Percentiles rank a stretch among this genome's conserved stretches.
Conservation (phyloP, 805 yeast species). For the Saccharomycopsis fibuligera region DNA sequence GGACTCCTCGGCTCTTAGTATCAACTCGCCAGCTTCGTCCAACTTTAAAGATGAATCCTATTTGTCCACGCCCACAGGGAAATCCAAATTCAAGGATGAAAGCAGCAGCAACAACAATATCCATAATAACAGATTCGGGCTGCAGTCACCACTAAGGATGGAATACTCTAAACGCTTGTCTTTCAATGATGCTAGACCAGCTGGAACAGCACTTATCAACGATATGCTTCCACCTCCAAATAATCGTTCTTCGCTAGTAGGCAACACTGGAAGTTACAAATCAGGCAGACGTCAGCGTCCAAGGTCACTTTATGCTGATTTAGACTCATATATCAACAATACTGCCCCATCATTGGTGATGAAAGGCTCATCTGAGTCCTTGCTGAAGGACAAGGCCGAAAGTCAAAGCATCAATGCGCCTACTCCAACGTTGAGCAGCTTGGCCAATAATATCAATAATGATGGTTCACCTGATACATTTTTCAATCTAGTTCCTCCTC, state of each 20-base stretch:
- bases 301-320: constrained; percentile 18
- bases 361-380: constrained; percentile 13
- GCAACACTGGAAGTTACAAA: background rate
- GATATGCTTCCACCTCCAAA: background rate
- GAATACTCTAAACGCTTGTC: background rate
- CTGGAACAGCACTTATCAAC: no score
- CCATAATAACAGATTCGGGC: background rate
- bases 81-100: background rate
- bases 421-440: constrained; percentile 4
- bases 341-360: constrained; percentile 14
- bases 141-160: background rate
- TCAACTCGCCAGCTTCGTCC: background rate
- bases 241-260: background rate
- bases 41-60: background rate
- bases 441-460: no score
- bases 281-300: constrained; percentile 17
- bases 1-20: background rate
- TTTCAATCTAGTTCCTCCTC: no score
- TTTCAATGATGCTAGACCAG: background rate
- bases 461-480: no score
- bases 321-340: constrained; percentile 19
- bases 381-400: no score
- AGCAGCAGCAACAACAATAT: background rate
- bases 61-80: background rate
- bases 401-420: background rate